phyloP scores from a whole-genome alignment of 805 yeast species.

The Wickerhamomyces bovis region DNA sequence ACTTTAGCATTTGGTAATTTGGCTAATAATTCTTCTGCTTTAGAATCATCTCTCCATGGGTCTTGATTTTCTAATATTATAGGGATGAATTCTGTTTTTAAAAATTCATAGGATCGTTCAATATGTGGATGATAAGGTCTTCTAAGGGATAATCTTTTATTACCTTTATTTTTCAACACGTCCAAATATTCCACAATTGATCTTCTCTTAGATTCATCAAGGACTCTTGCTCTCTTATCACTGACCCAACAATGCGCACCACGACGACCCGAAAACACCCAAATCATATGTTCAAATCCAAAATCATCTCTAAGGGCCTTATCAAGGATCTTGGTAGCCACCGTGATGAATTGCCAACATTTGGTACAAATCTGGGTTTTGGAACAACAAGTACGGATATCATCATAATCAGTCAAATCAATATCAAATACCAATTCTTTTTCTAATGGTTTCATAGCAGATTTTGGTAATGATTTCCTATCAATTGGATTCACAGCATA shows the following conservation, averaged over 20 bases:
- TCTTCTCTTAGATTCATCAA: slow-evolving; percentile 70
- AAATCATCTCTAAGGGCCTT: slow-evolving; percentile 75
- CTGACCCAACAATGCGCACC: slow-evolving; percentile 99
- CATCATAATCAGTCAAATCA: slow-evolving; percentile 96
- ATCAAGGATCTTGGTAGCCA: slow-evolving; percentile 75
- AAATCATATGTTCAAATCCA: slow-evolving; percentile 77
- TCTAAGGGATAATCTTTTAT: slow-evolving; percentile 45
- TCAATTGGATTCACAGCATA: slow-evolving; percentile 85
- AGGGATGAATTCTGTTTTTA: slow-evolving; percentile 57
- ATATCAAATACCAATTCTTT: slow-evolving; percentile 95
- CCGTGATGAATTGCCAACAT: slow-evolving; percentile 90
- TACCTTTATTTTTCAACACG: slow-evolving; percentile 51
- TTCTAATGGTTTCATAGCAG: slow-evolving; percentile 69
- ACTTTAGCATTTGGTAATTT: slow-evolving; percentile 54
- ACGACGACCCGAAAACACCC: slow-evolving; percentile 98
- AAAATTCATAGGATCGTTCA: slow-evolving; percentile 62
- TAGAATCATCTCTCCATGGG: slow-evolving; percentile 65
- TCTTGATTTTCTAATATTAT: slow-evolving; percentile 76
- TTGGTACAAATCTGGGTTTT: slow-evolving; percentile 79
- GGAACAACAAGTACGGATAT: slow-evolving; percentile 85
- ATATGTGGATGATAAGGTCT: slow-evolving; percentile 90
- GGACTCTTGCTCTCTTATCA: slow-evolving; percentile 69
- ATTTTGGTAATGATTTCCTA: slow-evolving; percentile 68
- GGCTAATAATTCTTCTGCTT: slow-evolving; percentile 50
- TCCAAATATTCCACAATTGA: slow-evolving; percentile 83